Conservation (phyloP, 768 basidiomycete genomes). For the Collybiopsis confluens region DNA sequence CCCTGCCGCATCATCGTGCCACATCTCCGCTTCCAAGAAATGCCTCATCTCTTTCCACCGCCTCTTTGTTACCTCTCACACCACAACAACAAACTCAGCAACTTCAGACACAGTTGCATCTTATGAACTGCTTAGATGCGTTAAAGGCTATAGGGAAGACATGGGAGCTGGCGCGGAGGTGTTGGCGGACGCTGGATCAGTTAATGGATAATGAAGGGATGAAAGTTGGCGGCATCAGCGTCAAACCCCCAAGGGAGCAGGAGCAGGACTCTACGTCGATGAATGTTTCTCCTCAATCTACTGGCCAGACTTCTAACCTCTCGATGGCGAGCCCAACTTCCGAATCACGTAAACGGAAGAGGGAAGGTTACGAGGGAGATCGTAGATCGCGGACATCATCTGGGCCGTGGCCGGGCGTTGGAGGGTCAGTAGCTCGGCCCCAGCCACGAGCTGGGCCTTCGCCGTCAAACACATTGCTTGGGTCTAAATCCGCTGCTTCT, state of each 20-base stretch:
- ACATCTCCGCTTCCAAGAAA: neutral
- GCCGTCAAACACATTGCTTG: too few species aligned
- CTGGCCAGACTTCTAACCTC: too few species aligned
- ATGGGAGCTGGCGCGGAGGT: conserved; percentile 24
- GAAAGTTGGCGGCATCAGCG: conserved; percentile 8
- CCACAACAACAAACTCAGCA: neutral
- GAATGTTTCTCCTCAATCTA: too few species aligned
- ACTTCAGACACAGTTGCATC: conserved; percentile 23
- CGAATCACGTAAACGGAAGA: neutral
- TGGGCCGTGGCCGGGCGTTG: neutral
- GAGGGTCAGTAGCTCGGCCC: too few species aligned
- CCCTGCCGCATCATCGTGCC: neutral
- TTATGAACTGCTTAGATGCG: conserved; percentile 26
- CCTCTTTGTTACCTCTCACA: conserved; percentile 14
- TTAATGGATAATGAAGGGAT: conserved; percentile 21
- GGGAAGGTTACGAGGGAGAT: neutral
- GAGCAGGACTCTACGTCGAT: too few species aligned
- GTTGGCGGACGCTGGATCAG: conserved; percentile 21
- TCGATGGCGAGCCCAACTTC: too few species aligned
- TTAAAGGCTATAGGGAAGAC: conserved; percentile 21
- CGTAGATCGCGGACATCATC: neutral
- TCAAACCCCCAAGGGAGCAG: too few species aligned
- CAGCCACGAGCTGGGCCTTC: too few species aligned
- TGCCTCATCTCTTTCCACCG: neutral
- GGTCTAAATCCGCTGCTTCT: too few species aligned